Conservation (phyloP, 257 asterid genomes). For the Ballota nigra region DNA sequence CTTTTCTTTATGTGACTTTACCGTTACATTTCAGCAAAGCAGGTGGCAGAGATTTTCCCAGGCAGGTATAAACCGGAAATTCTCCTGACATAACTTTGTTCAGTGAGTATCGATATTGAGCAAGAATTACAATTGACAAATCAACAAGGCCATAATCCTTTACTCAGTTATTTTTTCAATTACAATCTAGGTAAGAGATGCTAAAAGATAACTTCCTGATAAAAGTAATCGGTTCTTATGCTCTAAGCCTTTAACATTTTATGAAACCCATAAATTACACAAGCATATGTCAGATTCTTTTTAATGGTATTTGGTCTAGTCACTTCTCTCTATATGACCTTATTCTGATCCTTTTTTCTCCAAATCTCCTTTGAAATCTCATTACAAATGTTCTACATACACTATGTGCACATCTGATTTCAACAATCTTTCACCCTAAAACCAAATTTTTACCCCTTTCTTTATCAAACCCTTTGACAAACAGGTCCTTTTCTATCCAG, state of each 20-base stretch:
- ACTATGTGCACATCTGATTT: constrained; percentile 22
- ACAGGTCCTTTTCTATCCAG: constrained; percentile 7
- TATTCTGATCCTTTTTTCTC: not conserved
- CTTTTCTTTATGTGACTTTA: not conserved
- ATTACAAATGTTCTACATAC: not conserved
- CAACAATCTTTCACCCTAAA: constrained; percentile 18
- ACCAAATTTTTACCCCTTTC: constrained; percentile 1
- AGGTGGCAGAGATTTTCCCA: constrained; percentile 3
- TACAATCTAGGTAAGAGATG: no score
- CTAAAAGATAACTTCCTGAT: no score
- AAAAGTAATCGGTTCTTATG: not conserved
- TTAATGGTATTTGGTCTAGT: constrained; percentile 6
- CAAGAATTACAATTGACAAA: no score
- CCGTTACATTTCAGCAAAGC: not conserved
- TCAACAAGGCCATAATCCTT: no score
- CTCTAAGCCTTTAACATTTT: not conserved
- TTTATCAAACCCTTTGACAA: constrained; percentile 16
- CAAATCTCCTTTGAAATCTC: constrained; percentile 7
- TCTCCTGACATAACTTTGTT: not conserved
- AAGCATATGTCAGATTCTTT: not conserved
- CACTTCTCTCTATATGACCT: constrained; percentile 4
- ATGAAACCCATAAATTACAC: constrained; percentile 17
- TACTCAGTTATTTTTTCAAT: no score
- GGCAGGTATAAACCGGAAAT: constrained; percentile 2
- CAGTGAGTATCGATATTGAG: no score